Base-by-base conservation (phyloP, 495 filamentous ascomycete species). In the Staphylotrichum tortipilum region DNA sequence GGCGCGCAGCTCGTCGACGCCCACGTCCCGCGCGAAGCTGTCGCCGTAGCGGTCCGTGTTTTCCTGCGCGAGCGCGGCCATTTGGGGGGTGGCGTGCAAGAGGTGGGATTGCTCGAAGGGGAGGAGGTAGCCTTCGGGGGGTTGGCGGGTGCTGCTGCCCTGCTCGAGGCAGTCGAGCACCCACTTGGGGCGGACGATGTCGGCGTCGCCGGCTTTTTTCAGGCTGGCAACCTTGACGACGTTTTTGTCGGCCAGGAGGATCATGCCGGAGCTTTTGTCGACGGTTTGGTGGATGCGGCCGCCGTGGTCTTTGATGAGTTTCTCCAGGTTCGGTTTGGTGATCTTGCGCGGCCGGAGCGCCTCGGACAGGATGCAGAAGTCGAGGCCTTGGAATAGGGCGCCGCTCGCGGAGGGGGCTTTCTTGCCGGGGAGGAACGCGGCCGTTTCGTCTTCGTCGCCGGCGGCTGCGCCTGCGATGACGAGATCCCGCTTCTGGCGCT, bases 221-320 rank as follows among this genome's bases (percentile, higher is more conserved):
- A 95, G 56, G 10, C 86, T 88, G 23, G 86, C 85, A 7, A 92
- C 90, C 57, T 89, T 89, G 46, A 97, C 88, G 12, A 87, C 84
- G 43, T 78, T 85, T 63, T 85, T 82, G 44, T 97, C 94, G 3
- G 83, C 89, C 37, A 99, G 68, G 50, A 85, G 78, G 28, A 92
- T 68, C 28, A 81, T 86, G 34, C 72, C 66, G 4, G 76, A 64
- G 14, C 68, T 74, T 10, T 81, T 76, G 38, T 67, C 81, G 22
- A 86, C 77, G 7, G 78, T 81, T 61, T 95, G 89, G 36, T 81
- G 84, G 36, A 95, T 78, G 31, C 71, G 80, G n/a, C 89, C 92
- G 19, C 92, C 94, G 47, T 97, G 80, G 18, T 80, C 74, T 64
- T 96, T 97, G 57, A 96, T 78, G 1, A 97, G 70, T 35, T 82